These are phyloP conservation scores for Pittosporum tobira DNA, from an alignment of 129 eudicot species.

Conservation along the genomic window DNA sequence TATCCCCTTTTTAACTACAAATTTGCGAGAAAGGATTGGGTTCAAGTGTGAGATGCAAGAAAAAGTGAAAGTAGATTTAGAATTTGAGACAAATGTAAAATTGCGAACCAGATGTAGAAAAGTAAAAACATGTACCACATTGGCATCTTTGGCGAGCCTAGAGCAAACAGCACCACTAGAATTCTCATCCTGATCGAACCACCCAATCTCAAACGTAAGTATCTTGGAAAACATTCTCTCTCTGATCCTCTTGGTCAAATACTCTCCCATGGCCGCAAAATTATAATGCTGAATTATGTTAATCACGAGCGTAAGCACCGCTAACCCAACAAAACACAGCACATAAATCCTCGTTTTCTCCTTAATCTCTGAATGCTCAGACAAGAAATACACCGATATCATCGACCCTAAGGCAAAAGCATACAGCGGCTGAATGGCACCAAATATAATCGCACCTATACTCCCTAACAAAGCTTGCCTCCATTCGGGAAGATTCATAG, in stretches of 20 bases:
- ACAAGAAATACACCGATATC: slow-evolving; percentile 20
- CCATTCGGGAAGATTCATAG: slow-evolving; percentile 67
- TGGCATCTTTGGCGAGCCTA: slow-evolving; percentile 30
- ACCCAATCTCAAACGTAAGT: slow-evolving; percentile 25
- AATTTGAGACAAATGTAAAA: too few relatives aligned
- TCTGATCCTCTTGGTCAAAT: slow-evolving; percentile 26
- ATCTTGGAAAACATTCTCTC: slow-evolving; percentile 23
- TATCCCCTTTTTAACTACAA: too few relatives aligned
- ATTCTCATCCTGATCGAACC: slow-evolving; percentile 31
- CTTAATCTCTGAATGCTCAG: slow-evolving; percentile 13
- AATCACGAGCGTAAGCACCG: slow-evolving; percentile 8
- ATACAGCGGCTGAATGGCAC: slow-evolving; percentile 22
- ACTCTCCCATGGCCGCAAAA: slow-evolving; percentile 29
- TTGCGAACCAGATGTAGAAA: not conserved
- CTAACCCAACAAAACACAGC: slow-evolving; percentile 14
- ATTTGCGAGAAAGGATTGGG: too few relatives aligned
- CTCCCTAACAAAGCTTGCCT: slow-evolving; percentile 26
- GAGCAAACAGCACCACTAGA: slow-evolving; percentile 27
- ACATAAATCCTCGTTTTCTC: slow-evolving; percentile 17
- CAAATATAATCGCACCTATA: slow-evolving; percentile 14
- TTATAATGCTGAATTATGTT: slow-evolving; percentile 19
- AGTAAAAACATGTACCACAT: slow-evolving; percentile 25
- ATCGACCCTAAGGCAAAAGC: slow-evolving; percentile 19
- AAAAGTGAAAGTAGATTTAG: too few relatives aligned
- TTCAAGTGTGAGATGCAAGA: too few relatives aligned